Evolutionary conservation across 805 yeast genomes (phyloP).

Genomic region (Zygosaccharomyces bailii): DNA sequence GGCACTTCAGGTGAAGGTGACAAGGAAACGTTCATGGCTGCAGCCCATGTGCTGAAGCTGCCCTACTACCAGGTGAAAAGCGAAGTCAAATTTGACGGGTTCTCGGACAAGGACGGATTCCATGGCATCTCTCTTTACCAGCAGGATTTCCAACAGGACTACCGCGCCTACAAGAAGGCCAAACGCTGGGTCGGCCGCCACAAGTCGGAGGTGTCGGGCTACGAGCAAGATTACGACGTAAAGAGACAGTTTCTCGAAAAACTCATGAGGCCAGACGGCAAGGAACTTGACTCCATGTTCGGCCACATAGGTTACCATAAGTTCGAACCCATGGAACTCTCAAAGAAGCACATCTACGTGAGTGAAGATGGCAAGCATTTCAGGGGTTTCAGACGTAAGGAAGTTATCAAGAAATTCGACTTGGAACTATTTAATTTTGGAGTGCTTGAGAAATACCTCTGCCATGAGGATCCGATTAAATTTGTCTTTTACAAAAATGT

Average conservation of each 20-base stretch:
- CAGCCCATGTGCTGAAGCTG: slow-evolving; percentile 50
- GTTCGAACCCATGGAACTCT: slow-evolving; percentile 35
- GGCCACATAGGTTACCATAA: slow-evolving; percentile 40
- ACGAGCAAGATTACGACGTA: slow-evolving; percentile 17
- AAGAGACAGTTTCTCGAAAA: slow-evolving; percentile 15
- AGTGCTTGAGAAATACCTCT: slow-evolving; percentile 18
- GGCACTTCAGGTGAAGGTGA: slow-evolving; percentile 80
- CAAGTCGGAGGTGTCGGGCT: slow-evolving; percentile 10
- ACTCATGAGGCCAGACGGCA: slow-evolving; percentile 16
- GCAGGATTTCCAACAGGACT: slow-evolving; percentile 50
- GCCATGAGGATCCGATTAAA: slow-evolving; percentile 17
- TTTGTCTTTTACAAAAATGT: slow-evolving; percentile 19
- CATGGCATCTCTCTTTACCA: slow-evolving; percentile 45
- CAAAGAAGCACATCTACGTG: slow-evolving; percentile 17
- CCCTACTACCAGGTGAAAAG: slow-evolving; percentile 52
- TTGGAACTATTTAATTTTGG: slow-evolving; percentile 27
- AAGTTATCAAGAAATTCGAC: slow-evolving; percentile 23
- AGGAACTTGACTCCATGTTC: slow-evolving; percentile 30
- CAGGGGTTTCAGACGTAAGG: slow-evolving; percentile 22
- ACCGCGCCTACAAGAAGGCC: slow-evolving; percentile 23
- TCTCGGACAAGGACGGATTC: slow-evolving; percentile 29
- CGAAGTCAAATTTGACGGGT: slow-evolving; percentile 39
- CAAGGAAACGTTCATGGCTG: slow-evolving; percentile 71
- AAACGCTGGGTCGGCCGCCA: slow-evolving; percentile 12
- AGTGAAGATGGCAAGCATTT: slow-evolving; percentile 24